A percentile compares a stretch with the other conserved stretches of the same genome.
Evolutionary conservation across 495 filamentous ascomycete species (phyloP).

Genomic region (Penicillium cinerascens): DNA sequence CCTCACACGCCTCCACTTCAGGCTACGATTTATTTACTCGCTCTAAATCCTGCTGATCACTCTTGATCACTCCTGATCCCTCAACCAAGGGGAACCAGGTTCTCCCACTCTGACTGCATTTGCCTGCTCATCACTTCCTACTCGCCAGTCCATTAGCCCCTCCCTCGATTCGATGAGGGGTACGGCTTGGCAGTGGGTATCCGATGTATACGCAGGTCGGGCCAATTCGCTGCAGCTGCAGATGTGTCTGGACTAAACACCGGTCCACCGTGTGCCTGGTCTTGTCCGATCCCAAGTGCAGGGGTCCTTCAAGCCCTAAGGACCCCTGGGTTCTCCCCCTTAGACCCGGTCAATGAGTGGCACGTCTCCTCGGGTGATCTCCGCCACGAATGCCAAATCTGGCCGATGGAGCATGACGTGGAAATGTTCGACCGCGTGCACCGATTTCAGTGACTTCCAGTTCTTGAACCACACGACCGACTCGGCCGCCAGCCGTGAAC

Average conservation of each 20-base stretch:
- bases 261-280: constrained; percentile 3
- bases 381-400: constrained; percentile 61
- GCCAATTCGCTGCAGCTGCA: constrained; percentile 1
- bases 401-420: constrained; percentile 85
- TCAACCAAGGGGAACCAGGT: neutral
- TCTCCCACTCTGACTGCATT: neutral
- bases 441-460: constrained; percentile 74
- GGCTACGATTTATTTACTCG: neutral
- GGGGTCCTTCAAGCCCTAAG: neutral
- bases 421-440: constrained; percentile 90
- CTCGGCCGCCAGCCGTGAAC: constrained; percentile 43
- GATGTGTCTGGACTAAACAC: neutral
- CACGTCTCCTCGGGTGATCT: constrained; percentile 73
- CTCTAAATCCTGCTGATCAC: neutral
- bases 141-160: neutral
- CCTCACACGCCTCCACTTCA: neutral
- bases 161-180: constrained; percentile 19
- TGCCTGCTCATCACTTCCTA: neutral
- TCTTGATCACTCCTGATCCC: neutral
- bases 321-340: neutral
- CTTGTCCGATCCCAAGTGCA: neutral
- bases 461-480: constrained; percentile 86
- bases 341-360: constrained; percentile 45
- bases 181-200: constrained; percentile 24
- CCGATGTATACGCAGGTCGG: constrained; percentile 1